Percentiles rank a stretch among this genome's conserved stretches.
These are phyloP conservation scores for Entomortierella beljakovae DNA, from an alignment of 192 early-diverging fungal genomes.

Conservation along the genomic window DNA sequence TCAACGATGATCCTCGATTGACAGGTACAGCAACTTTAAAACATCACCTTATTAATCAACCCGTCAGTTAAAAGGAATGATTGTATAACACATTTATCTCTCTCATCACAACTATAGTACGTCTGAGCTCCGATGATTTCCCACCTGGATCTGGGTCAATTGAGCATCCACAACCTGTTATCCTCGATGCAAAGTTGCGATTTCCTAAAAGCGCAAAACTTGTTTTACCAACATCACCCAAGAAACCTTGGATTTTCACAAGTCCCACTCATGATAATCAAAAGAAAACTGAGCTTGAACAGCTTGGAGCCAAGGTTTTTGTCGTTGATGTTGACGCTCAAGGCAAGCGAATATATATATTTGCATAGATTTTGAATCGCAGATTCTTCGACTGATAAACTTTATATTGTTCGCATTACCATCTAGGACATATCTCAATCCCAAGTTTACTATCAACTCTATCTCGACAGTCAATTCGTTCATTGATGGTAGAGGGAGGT, in stretches of 20 bases:
- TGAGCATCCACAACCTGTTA: constrained; percentile 78
- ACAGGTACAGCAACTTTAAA: too few relatives aligned
- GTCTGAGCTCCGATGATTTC: constrained; percentile 22
- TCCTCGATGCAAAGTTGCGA: constrained; percentile 80
- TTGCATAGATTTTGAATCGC: not conserved
- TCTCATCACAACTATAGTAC: constrained; percentile 21
- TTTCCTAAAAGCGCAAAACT: constrained; percentile 70
- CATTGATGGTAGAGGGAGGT: constrained; percentile 93
- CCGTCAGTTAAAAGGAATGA: too few relatives aligned
- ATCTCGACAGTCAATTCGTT: constrained; percentile 44
- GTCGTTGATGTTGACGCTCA: constrained; percentile 35
- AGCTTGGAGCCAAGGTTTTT: constrained; percentile 70
- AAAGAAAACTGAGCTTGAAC: constrained; percentile 58
- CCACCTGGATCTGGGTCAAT: constrained; percentile 4
- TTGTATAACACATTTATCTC: too few relatives aligned
- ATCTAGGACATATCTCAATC: constrained; percentile 39
- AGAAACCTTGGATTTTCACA: constrained; percentile 71
- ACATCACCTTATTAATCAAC: not conserved
- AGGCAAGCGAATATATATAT: constrained; percentile 16
- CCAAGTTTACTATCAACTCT: constrained; percentile 25
- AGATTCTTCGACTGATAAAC: constrained; percentile 2
- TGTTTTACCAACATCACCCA: constrained; percentile 53
- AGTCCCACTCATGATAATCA: constrained; percentile 28
- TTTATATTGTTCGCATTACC: not conserved
- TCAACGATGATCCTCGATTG: constrained; percentile 84